These are phyloP conservation scores for Aspergillus wentii DNA, from an alignment of 495 filamentous ascomycete species.

Conservation along the genomic window DNA sequence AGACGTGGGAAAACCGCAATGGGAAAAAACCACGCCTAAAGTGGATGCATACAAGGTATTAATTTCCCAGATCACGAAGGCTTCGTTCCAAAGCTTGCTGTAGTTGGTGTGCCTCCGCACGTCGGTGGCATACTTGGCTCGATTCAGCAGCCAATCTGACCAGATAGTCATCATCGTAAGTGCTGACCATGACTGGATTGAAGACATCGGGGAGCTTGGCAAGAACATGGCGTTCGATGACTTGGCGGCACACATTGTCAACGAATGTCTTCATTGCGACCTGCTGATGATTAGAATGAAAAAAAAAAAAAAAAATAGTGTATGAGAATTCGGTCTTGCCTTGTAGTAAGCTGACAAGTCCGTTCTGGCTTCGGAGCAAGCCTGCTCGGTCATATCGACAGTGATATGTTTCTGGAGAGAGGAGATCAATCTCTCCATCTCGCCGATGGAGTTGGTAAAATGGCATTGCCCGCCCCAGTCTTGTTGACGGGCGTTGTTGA, in stretches of 20 bases:
- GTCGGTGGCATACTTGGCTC: not conserved
- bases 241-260: constrained; percentile 34
- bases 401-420: constrained; percentile 10
- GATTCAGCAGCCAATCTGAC: constrained; percentile 7
- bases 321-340: constrained; percentile 12
- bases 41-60: not conserved
- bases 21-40: constrained; percentile 2
- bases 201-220: constrained; percentile 5
- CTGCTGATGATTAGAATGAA: constrained; percentile 10
- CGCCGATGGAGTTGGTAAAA: constrained; percentile 3
- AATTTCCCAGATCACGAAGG: constrained; percentile 6
- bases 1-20: not conserved
- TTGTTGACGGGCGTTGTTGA: not conserved
- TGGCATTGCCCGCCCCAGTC: constrained; percentile 8
- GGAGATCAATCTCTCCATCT: constrained; percentile 7
- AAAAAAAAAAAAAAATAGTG: not conserved
- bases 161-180: constrained; percentile 2
- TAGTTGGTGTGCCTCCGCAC: constrained; percentile 4
- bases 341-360: constrained; percentile 28
- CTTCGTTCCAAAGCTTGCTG: constrained; percentile 6
- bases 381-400: constrained; percentile 20
- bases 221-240: constrained; percentile 29
- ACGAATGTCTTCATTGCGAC: constrained; percentile 35
- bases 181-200: constrained; percentile 2
- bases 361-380: constrained; percentile 16